Evolutionary conservation across 169 alveolate genomes (phyloP), one percentile per base, ranked within the genome.

Genomic region (Plasmodium coatneyi): DNA sequence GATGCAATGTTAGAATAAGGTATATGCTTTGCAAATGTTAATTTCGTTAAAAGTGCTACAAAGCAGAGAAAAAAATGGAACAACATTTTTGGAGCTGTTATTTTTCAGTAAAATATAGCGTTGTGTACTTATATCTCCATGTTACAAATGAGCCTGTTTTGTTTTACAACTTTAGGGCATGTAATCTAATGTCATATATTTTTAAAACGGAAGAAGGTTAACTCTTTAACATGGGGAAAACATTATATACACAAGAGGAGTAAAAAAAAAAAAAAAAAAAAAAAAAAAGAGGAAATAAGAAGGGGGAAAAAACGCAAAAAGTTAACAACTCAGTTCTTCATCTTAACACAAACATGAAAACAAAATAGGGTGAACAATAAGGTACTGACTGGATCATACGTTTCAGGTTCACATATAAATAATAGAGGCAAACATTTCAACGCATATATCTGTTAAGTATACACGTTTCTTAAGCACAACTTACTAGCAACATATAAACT

Each of bases 1-100:
- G 86, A 19, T 60, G 90, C 80, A 79, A 72, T 72, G 41, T 79
- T 89, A 22, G 94, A 78, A 43, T 79, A 89, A 41, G 89, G 89
- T 54, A 54, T 43, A 89, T 89, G 32, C 46, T 39, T 60, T 89
- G 28, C 56, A 41, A 30, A 66, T 72, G 90, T 56, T 56, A 89
- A 72, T 70, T 89, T 89, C 22, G 84, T 3, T 41, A 89, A 60
- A 79, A 80, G 30, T 78, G 82, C 72, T 78, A 78, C 70, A 89
- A 79, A 54, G 82, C 72, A 89, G 5, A 89, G 30, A 10, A 89
- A 89, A 56, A 80, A 36, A 78, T 19, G 25, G 46, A 89, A 84
- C 84, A 43, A 89, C 87, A 89, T 79, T 89, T 87, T 89, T n/a
- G 30, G 19, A 34, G 43, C 60, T 22, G 19, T 22, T 83, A 54